Base-by-base conservation (phyloP, 2,329 filamentous ascomycete species). In the Drechslerella coelobrocha region DNA sequence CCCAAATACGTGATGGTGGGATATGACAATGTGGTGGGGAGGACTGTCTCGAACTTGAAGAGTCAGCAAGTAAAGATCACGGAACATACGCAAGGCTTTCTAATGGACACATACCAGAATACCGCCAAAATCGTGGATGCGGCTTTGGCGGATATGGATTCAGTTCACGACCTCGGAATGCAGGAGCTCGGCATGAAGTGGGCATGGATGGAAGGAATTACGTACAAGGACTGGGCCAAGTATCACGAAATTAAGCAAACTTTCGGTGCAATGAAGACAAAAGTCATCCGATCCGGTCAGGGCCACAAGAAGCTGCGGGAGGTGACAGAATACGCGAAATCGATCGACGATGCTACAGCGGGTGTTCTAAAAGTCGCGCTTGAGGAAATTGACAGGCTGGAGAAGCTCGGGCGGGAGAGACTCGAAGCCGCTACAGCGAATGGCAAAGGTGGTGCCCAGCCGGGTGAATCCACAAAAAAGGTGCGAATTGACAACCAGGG, bases 171-270 rank as follows among this genome's bases (percentile, higher is more conserved):
- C 75, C 83, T 96, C 34, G 91, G 92, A 4, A 83, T 97, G 31
- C 91, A 96, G 78, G 91, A 95, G 78, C 91, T 97, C 59, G 92
- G 92, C 62, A 93, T 95, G 87, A 86, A 85, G 77, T 99, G 94
- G 92, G 92, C 93, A 10, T 96, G 91, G 88, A 94, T 92, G 81
- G 92, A 97, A 65, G 91, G 91, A 29, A 86, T 99, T 72, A 96
- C 93, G 1, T 97, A 99, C 83, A 92, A 95, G 78, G 92, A 99
- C 78, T 99, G 94, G 94, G 86, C 89, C 68, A 94, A 93, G 78
- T 99, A 96, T 77, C 92, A 97, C 78, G 86, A 90, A 68, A 83
- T 99, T 65, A 95, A 90, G 81, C 86, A 85, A 59, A 88, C 89
- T 10, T 90, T 97, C 56, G 88, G 89, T 51, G 86, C 91, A 76